phyloP scores from a whole-genome alignment of 805 yeast species.

The Ogataea philodendri region DNA sequence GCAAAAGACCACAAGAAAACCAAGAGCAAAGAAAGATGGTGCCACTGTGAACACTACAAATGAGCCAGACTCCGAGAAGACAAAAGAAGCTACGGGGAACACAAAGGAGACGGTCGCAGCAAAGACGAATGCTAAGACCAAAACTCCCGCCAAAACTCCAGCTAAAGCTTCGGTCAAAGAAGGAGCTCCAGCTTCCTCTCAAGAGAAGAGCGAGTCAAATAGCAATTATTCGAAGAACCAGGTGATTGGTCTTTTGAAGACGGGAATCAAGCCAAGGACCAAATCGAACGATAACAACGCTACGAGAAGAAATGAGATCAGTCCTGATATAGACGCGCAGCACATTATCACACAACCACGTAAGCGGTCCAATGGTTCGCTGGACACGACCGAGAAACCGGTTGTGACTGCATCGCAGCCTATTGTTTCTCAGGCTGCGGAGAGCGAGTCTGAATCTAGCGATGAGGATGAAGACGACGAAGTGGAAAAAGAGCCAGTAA shows the following conservation, averaged over 20 bases:
- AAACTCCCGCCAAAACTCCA: no score
- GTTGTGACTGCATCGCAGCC: slow-evolving; percentile 12
- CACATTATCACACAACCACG: slow-evolving; percentile 23
- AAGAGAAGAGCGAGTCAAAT: neutral
- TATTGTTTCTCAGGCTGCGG: slow-evolving; percentile 12
- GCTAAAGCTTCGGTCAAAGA: no score
- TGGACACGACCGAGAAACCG: neutral
- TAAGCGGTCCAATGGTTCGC: slow-evolving; percentile 10
- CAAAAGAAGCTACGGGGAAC: neutral
- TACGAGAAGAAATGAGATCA: slow-evolving; percentile 25
- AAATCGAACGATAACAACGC: slow-evolving; percentile 29
- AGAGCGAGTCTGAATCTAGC: slow-evolving; percentile 17
- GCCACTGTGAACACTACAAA: neutral
- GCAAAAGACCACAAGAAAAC: slow-evolving; percentile 4
- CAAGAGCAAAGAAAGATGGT: slow-evolving; percentile 4
- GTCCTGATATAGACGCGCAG: slow-evolving; percentile 25
- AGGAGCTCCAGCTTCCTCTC: no score
- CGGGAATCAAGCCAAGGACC: slow-evolving; percentile 26
- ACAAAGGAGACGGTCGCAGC: no score
- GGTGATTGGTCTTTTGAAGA: slow-evolving; percentile 19
- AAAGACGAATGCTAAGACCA: no score
- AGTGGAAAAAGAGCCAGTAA: slow-evolving; percentile 19
- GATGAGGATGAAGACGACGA: slow-evolving; percentile 25
- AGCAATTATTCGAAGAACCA: slow-evolving; percentile 15
- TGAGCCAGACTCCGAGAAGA: neutral